phyloP scores from a whole-genome alignment of 768 basidiomycete species.

The Trametes maxima region DNA sequence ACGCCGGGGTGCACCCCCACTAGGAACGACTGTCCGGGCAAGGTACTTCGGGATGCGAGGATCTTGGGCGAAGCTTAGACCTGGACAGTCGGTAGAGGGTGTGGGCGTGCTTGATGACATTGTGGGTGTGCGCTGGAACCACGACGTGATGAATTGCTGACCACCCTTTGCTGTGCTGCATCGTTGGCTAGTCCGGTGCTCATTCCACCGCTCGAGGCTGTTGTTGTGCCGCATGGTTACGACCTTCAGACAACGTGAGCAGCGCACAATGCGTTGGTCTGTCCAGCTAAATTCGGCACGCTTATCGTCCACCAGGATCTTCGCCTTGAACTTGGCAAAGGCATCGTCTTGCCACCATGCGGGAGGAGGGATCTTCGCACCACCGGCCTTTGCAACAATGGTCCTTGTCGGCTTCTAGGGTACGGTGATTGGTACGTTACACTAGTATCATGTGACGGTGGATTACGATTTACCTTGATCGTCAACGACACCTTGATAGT shows the following conservation, averaged over 20 bases:
- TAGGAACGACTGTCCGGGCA: background rate
- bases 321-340: background rate
- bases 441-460: too few relatives aligned
- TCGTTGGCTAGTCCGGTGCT: background rate
- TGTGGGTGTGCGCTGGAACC: background rate
- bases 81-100: background rate
- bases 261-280: background rate
- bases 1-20: background rate
- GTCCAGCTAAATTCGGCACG: background rate
- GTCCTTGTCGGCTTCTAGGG: too few relatives aligned
- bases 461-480: too few relatives aligned
- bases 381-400: too few relatives aligned
- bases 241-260: background rate
- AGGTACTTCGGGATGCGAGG: background rate
- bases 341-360: background rate
- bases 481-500: too few relatives aligned
- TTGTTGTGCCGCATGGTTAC: background rate
- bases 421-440: too few relatives aligned
- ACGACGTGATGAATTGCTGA: conserved; percentile 1
- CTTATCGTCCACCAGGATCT: background rate
- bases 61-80: background rate
- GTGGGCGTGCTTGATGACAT: background rate
- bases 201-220: background rate
- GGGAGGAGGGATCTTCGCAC: too few relatives aligned
- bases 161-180: background rate